These are phyloP conservation scores for Cicer judaicum DNA, from an alignment of 306 rosid genomes.

Conservation along the genomic window DNA sequence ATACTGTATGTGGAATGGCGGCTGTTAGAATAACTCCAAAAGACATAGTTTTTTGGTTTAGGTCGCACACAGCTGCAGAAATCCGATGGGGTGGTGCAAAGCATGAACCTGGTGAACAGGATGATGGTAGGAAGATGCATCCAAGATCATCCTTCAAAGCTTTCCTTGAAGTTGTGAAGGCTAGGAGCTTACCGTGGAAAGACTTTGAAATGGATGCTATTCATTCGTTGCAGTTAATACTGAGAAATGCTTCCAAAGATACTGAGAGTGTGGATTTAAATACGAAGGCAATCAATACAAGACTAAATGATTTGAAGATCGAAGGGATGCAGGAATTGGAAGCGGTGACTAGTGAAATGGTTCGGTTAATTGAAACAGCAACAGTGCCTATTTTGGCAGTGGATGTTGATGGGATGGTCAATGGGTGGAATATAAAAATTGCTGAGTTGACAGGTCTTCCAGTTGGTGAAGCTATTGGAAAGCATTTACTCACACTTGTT, in stretches of 20 bases:
- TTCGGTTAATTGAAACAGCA: conserved; percentile 91
- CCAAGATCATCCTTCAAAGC: conserved; percentile 98
- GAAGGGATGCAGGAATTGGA: conserved; percentile 94
- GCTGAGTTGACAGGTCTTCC: conserved; percentile 91
- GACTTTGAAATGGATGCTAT: conserved; percentile 98
- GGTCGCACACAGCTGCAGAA: conserved; percentile 86
- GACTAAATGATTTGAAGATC: conserved; percentile 68
- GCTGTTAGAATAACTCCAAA: conserved; percentile 77
- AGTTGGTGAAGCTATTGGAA: conserved; percentile 83
- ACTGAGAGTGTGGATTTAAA: conserved; percentile 41
- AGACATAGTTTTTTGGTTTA: conserved; percentile 88
- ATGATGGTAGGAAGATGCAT: conserved; percentile 83
- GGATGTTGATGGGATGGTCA: conserved; percentile 76
- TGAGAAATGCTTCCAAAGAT: conserved; percentile 83
- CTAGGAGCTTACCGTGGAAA: conserved; percentile 88
- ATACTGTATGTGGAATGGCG: conserved; percentile 90
- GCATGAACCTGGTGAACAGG: conserved; percentile 82
- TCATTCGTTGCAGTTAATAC: conserved; percentile 94
- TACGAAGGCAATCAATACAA: conserved; percentile 58
- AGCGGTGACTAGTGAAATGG: conserved; percentile 94
- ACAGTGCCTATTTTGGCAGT: conserved; percentile 94
- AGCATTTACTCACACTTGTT: conserved; percentile 74
- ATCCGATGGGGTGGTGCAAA: conserved; percentile 97
- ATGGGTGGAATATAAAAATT: conserved; percentile 93
- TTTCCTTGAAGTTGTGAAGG: conserved; percentile 88